Conservation (phyloP, 306 rosid species). For the Leucaena leucocephala region DNA sequence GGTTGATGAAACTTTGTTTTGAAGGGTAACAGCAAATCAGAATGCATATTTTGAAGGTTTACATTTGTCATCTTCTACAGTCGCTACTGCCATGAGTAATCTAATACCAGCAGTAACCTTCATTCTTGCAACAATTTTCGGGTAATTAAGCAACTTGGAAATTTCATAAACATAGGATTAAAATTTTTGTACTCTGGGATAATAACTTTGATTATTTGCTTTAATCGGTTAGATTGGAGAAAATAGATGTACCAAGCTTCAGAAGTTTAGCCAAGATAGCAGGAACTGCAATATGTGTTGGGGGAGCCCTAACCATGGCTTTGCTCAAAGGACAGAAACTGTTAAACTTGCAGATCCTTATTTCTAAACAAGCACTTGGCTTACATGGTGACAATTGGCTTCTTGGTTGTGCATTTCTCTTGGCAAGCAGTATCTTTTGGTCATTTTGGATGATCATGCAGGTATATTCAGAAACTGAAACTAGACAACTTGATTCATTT, state of each 20-base stretch:
- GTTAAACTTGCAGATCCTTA: background rate
- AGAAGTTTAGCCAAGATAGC: background rate
- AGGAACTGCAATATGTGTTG: background rate
- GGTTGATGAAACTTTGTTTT: background rate
- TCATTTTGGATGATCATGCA: background rate
- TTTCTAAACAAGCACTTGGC: background rate
- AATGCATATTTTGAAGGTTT: slow-evolving; percentile 70
- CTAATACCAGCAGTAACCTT: slow-evolving; percentile 70
- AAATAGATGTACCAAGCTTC: background rate
- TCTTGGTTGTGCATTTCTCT: background rate
- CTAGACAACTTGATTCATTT: background rate
- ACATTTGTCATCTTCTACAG: slow-evolving; percentile 62
- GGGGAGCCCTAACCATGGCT: background rate
- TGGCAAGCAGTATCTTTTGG: background rate
- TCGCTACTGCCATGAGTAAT: slow-evolving; percentile 71
- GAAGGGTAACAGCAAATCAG: slow-evolving; percentile 69
- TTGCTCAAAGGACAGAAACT: background rate
- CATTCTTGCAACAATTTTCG: slow-evolving; percentile 56
- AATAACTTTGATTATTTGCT: background rate
- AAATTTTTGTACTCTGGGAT: background rate
- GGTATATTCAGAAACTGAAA: background rate
- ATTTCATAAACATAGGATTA: background rate
- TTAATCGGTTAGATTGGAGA: background rate
- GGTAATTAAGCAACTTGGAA: slow-evolving; percentile 44
- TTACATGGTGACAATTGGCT: background rate